A percentile compares a stretch with the other conserved stretches of the same genome.
Conservation (phyloP, 352 stramenopile species). For the Stramenopiles sp. region DNA sequence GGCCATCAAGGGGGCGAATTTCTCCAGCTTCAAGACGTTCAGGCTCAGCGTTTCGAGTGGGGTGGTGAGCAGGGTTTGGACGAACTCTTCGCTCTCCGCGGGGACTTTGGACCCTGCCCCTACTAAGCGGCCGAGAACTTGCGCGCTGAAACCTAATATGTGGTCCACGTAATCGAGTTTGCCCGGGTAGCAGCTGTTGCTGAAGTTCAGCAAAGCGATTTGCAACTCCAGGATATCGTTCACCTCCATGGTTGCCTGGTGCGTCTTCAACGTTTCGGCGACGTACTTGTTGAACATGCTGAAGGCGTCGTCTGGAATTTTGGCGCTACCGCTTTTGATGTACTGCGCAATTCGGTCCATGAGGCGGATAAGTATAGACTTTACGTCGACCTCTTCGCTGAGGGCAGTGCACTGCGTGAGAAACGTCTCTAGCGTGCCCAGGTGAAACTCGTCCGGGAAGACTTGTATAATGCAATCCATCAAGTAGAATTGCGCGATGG, state of each 20-base stretch:
- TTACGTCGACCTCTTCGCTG: conserved; percentile 64
- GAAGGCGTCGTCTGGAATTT: conserved; percentile 28
- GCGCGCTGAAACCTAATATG: conserved; percentile 37
- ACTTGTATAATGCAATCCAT: conserved; percentile 86
- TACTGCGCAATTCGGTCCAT: conserved; percentile 46
- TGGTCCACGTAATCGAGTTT: conserved; percentile 43
- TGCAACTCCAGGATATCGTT: conserved; percentile 51
- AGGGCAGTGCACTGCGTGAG: conserved; percentile 58
- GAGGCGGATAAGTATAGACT: conserved; percentile 67
- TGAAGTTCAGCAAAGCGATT: conserved; percentile 42
- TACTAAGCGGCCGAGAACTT: conserved; percentile 25
- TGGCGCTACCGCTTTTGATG: not conserved
- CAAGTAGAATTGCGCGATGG: conserved; percentile 90
- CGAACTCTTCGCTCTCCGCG: not conserved
- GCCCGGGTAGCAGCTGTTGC: conserved; percentile 44
- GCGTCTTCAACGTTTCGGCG: conserved; percentile 38
- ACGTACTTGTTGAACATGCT: conserved; percentile 51
- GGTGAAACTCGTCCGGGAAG: conserved; percentile 93
- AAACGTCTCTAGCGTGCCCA: conserved; percentile 75
- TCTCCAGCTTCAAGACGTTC: not conserved
- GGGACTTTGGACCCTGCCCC: not conserved
- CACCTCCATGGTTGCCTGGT: conserved; percentile 34
- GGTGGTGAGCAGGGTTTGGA: not conserved
- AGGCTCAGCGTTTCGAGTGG: not conserved
- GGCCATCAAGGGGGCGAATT: not conserved